A percentile compares a stretch with the other conserved stretches of the same genome.
Evolutionary conservation across 352 stramenopile species (phyloP).

Genomic region (Globisporangium apiculatum): DNA sequence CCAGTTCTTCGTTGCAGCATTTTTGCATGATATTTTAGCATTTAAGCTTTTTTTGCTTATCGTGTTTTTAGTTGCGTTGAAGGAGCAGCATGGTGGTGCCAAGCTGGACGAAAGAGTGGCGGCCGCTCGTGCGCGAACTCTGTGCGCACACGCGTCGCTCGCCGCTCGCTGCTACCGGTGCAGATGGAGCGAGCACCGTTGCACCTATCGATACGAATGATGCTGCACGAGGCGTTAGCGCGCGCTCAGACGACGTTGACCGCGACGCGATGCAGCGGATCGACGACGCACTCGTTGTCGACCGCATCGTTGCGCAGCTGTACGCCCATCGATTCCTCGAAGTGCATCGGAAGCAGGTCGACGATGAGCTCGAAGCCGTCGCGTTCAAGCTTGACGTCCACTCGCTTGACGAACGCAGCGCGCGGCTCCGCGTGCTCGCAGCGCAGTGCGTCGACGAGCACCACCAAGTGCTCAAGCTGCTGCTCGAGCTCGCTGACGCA

Average conservation of each 20-base stretch:
- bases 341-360: slow-evolving; percentile 37
- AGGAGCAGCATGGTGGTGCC: slow-evolving; percentile 19
- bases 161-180: background rate
- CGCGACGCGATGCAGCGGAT: background rate
- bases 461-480: slow-evolving; percentile 44
- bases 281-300: slow-evolving; percentile 20
- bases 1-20: too few relatives aligned
- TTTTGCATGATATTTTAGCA: too few relatives aligned
- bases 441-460: slow-evolving; percentile 18
- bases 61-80: background rate
- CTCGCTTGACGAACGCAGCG: slow-evolving; percentile 32
- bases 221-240: background rate
- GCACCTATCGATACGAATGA: background rate
- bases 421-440: slow-evolving; percentile 26
- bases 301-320: slow-evolving; percentile 43
- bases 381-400: slow-evolving; percentile 51
- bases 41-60: background rate
- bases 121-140: slow-evolving; percentile 42
- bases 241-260: background rate
- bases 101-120: slow-evolving; percentile 57
- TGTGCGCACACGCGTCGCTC: slow-evolving; percentile 16
- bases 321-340: slow-evolving; percentile 49
- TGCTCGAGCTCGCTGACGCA: slow-evolving; percentile 46
- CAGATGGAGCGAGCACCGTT: background rate
- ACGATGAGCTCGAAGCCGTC: slow-evolving; percentile 27